Percentiles rank a stretch among this genome's conserved stretches.
These are phyloP conservation scores for Filobasidium uniguttulatum DNA, from an alignment of 1,284 basidiomycete species.

Conservation along the genomic window DNA sequence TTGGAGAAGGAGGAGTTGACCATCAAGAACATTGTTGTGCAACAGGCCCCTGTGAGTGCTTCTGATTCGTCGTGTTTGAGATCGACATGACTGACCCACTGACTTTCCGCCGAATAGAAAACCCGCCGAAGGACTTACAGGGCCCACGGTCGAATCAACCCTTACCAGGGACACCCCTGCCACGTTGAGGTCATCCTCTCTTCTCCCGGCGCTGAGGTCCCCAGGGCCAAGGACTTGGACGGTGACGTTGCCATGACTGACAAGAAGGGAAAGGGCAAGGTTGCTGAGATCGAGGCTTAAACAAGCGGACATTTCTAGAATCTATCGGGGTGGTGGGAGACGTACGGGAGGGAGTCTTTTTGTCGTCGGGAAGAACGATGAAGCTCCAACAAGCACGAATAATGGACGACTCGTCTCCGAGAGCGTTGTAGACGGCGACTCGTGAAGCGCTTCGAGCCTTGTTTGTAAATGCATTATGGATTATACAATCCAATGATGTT, in stretches of 20 bases:
- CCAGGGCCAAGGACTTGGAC: conserved; percentile 75
- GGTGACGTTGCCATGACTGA: conserved; percentile 35
- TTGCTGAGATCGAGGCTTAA: conserved; percentile 38
- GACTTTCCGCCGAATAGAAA: conserved; percentile 48
- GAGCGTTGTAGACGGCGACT: too few species aligned
- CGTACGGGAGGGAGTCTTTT: too few species aligned
- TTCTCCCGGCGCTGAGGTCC: conserved; percentile 63
- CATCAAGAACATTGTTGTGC: conserved; percentile 96
- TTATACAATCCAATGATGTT: too few species aligned
- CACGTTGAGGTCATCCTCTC: conserved; percentile 90
- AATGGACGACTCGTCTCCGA: too few species aligned
- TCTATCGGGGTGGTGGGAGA: too few species aligned
- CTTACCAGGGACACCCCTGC: conserved; percentile 79
- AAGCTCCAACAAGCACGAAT: too few species aligned
- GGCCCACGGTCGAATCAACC: conserved; percentile 89
- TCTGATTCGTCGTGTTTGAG: neutral
- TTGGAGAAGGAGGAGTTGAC: conserved; percentile 79
- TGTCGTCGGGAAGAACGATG: too few species aligned
- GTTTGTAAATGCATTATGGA: too few species aligned
- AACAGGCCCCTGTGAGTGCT: conserved; percentile 80
- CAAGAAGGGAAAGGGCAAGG: conserved; percentile 36
- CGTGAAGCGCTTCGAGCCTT: too few species aligned
- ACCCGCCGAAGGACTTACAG: conserved; percentile 99
- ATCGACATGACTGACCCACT: neutral
- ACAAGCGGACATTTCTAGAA: neutral